Evolutionary conservation across 73 alveolate genomes (phyloP), one percentile per base, ranked within the genome.

Genomic region (Paramecium caudatum): DNA sequence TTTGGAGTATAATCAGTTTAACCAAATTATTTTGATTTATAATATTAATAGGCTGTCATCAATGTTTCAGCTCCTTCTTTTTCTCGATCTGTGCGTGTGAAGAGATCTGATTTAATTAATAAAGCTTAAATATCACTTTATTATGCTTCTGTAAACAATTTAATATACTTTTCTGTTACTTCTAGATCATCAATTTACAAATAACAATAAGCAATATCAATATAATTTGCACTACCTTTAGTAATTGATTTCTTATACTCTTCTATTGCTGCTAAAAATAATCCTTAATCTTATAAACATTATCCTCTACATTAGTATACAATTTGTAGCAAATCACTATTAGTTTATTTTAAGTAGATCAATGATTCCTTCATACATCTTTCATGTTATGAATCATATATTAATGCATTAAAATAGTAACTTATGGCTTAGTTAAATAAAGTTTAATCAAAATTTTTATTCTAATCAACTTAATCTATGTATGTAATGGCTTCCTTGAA

Each of bases 171-270:
- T 25, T 55, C 80, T 55, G 46, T 43, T 5, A 27, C 80, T 55
- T 55, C 3, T 2, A 55, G 30, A 27, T 55, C 80, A 17, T 21
- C 41, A 0, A 55, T 19, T 55, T 55, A 27, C 4, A 55, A 23
- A 55, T 55, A 55, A 23, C 80, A 55, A 55, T 55, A 55, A 1
- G 80, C 80, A 21, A 55, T 55, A 27, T 55, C 80, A 7, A 55
- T 55, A 4, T 55, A 9, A 23, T 55, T 55, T 55, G 23, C 30
- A 23, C 30, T 55, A 10, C 80, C 80, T 55, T 55, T 55, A 9
- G 80, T 43, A 2, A 55, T 55, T 19, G 80, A 55, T 55, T 55
- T 55, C 7, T 55, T 55, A 25, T 10, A 55, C 1, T 55, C 80
- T 23, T 55, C 23, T 0, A 55, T 55, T 17, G 80, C 80, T 2